phyloP scores from a whole-genome alignment of 2,329 filamentous ascomycete genomes.

The Helotiales sp. region DNA sequence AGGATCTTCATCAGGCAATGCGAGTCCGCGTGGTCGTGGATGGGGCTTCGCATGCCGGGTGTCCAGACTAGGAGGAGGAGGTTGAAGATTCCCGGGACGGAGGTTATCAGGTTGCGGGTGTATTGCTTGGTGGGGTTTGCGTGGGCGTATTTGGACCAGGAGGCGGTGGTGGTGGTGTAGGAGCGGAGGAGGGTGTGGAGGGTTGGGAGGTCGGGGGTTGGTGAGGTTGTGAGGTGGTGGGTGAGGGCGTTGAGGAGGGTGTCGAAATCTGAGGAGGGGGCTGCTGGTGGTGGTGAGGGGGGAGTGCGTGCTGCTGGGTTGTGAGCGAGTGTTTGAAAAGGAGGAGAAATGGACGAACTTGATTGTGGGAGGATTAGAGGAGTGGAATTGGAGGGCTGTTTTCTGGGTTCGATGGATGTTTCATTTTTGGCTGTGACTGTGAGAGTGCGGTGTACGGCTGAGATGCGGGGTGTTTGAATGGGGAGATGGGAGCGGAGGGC shows the following conservation, averaged over 20 bases:
- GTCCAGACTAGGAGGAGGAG: conserved; percentile 85
- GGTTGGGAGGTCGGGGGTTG: conserved; percentile 26
- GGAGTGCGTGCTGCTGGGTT: neutral
- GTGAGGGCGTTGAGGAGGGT: conserved; percentile 31
- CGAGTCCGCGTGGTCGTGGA: conserved; percentile 88
- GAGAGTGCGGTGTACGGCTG: conserved; percentile 24
- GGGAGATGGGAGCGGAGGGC: conserved; percentile 22
- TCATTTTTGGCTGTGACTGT: conserved; percentile 22
- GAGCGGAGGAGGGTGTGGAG: conserved; percentile 29
- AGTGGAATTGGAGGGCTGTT: neutral
- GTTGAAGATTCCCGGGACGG: conserved; percentile 74
- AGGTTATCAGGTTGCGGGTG: conserved; percentile 87
- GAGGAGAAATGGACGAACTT: neutral
- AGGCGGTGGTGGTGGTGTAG: conserved; percentile 43
- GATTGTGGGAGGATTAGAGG: neutral
- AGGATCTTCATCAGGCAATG: conserved; percentile 95
- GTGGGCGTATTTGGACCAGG: conserved; percentile 76
- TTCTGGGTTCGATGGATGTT: conserved; percentile 5
- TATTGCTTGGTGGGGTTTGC: conserved; percentile 72
- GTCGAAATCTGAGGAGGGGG: conserved; percentile 23
- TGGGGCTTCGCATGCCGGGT: conserved; percentile 79
- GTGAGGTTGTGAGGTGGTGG: conserved; percentile 22
- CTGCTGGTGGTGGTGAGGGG: conserved; percentile 3
- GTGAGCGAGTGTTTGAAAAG: neutral
- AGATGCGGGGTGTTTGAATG: conserved; percentile 11